Base-by-base conservation (phyloP, 345 rosid genomes). In the Hibiscus syriacus region DNA sequence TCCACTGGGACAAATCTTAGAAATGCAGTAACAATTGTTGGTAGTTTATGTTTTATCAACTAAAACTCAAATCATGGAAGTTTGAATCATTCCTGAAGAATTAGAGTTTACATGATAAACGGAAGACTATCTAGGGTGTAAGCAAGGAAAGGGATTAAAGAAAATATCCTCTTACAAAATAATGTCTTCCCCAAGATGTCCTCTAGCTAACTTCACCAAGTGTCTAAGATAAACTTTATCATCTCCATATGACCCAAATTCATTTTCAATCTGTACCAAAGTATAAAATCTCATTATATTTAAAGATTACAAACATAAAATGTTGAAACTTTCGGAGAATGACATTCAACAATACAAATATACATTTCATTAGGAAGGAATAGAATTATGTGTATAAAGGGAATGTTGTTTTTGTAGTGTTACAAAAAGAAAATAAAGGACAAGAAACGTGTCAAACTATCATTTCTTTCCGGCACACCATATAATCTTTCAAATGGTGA, bases 221-320 rank as follows among this genome's bases (percentile, higher is more conserved):
- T 84, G 84, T 54, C 66, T 81, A 74, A 93, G 93, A 80, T 93
- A 93, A 57, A 74, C 78, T 86, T 90, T 84, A 74, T 93, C 98
- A 59, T 87, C 82, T 58, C 97, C 98, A 83, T 80, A 93, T 38
- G 98, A 93, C 53, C 98, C 98, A 79, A 78, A 93, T 80, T 93
- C 98, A 83, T 93, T 90, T 85, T 93, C 97, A 67, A 90, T 84
- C 98, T 93, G 88, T 63, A 29, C 53, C 34, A 41, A 63, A 41
- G 43, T 41, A 63, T 57, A 75, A 29, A 36, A 65, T 29, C 19
- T 32, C 64, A 14, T 59, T 54, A 20, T 14, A 46, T 34, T 68
- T 17, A 32, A 22, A 61, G 19, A 34, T 61, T 41, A 70, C 58
- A 29, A 70, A 38, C 58, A 60, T 69, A 46, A 48, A 46, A 64